Percentiles rank a stretch among this genome's conserved stretches.
Conservation (phyloP, 768 basidiomycete genomes). For the Hemileccinum impolitum region DNA sequence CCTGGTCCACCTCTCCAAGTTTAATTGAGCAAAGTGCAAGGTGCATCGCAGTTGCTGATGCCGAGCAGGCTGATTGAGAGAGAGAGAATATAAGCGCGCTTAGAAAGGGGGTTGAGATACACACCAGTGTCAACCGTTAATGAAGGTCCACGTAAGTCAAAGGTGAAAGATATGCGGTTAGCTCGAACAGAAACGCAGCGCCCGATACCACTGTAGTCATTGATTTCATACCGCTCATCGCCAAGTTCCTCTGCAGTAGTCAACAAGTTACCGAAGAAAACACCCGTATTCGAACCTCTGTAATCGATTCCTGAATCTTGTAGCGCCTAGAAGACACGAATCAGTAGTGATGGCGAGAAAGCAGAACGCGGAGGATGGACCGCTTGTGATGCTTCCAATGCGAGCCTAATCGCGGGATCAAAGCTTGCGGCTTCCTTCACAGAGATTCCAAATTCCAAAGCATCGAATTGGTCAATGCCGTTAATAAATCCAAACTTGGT, state of each 20-base stretch:
- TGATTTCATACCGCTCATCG: slow-evolving; percentile 27
- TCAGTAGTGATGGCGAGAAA: neutral
- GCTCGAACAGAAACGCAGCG: slow-evolving; percentile 30
- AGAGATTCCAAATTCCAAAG: slow-evolving; percentile 33
- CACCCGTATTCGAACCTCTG: slow-evolving; percentile 40
- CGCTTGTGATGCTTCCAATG: slow-evolving; percentile 31
- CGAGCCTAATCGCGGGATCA: slow-evolving; percentile 31
- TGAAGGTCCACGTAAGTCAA: slow-evolving; percentile 45
- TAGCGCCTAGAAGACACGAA: slow-evolving; percentile 23
- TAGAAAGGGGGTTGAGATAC: neutral
- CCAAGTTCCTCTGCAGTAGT: slow-evolving; percentile 27
- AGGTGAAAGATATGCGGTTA: slow-evolving; percentile 34
- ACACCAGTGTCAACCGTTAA: slow-evolving; percentile 39
- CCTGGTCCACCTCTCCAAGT: slow-evolving; percentile 45
- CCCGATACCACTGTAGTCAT: slow-evolving; percentile 28
- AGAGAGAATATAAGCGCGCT: neutral
- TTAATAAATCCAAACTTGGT: slow-evolving; percentile 30
- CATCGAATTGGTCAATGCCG: slow-evolving; percentile 32
- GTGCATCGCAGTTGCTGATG: slow-evolving; percentile 44
- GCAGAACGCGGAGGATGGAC: slow-evolving; percentile 3
- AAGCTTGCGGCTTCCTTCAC: slow-evolving; percentile 29
- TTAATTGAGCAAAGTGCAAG: slow-evolving; percentile 44
- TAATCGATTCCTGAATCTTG: slow-evolving; percentile 49
- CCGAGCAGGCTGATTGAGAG: slow-evolving; percentile 37
- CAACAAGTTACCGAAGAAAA: slow-evolving; percentile 36